Percentiles rank a stretch among this genome's conserved stretches.
Conservation (phyloP, 371 early-diverging fungal genomes). For the Dinochytrium kinnereticum region DNA sequence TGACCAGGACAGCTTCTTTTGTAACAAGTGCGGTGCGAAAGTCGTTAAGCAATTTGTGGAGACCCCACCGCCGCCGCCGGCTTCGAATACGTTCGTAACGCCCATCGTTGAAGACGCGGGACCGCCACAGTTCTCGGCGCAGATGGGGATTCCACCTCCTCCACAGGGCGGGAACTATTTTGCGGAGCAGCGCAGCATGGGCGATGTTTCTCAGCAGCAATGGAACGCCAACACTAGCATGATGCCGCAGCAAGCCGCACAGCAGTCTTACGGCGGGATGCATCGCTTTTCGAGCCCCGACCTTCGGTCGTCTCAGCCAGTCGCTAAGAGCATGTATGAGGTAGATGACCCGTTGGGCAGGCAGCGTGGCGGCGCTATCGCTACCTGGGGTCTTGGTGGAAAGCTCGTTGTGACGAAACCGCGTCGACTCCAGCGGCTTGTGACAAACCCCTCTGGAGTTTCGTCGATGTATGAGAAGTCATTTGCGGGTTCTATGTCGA, state of each 20-base stretch:
- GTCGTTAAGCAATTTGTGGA: background rate
- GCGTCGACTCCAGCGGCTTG: constrained; percentile 66
- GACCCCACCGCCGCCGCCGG: background rate
- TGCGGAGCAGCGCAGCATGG: too few species aligned
- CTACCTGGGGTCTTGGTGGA: constrained; percentile 88
- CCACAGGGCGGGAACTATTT: too few species aligned
- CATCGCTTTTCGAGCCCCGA: background rate
- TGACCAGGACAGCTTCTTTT: constrained; percentile 27
- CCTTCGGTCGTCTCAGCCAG: background rate
- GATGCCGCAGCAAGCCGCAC: background rate
- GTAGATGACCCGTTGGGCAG: constrained; percentile 69
- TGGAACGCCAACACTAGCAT: background rate
- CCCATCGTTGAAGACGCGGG: too few species aligned
- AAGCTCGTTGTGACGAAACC: constrained; percentile 78
- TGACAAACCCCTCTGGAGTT: constrained; percentile 47
- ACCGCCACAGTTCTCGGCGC: too few species aligned
- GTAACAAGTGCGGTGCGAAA: constrained; percentile 32
- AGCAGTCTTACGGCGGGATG: background rate
- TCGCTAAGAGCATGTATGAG: background rate
- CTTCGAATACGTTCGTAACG: background rate
- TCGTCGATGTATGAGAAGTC: constrained; percentile 41
- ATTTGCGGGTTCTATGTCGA: constrained; percentile 39
- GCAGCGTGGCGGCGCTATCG: constrained; percentile 71
- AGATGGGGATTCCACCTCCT: too few species aligned
- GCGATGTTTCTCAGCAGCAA: too few species aligned